Conservation (phyloP, 306 rosid species). For the Begonia loranthoides region DNA sequence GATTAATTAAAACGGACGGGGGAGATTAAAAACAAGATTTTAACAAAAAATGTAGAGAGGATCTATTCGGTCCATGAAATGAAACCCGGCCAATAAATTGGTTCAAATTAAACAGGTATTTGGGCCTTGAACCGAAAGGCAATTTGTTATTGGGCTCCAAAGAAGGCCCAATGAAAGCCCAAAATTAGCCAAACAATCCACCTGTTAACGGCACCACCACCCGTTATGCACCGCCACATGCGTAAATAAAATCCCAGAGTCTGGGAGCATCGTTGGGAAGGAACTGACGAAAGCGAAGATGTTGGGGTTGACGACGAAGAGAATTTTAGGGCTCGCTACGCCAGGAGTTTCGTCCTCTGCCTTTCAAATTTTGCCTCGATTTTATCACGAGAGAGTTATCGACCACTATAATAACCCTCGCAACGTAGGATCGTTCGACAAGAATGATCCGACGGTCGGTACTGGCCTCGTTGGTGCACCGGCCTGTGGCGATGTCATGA, state of each 20-base stretch:
- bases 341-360: constrained; percentile 16
- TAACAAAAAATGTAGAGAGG: no score
- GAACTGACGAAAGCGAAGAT: constrained; percentile 14
- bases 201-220: no score
- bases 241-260: neutral
- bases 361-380: constrained; percentile 29
- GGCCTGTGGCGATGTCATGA: constrained; percentile 92
- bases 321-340: constrained; percentile 33
- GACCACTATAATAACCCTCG: constrained; percentile 84
- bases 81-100: no score
- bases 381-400: constrained; percentile 74
- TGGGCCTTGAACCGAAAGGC: no score
- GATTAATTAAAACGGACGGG: no score
- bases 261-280: neutral
- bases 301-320: constrained; percentile 45
- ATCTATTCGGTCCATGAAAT: no score
- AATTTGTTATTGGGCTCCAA: no score
- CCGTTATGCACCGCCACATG: no score
- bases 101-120: no score
- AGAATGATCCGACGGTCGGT: constrained; percentile 63
- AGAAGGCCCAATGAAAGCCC: no score
- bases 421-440: constrained; percentile 77
- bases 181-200: no score
- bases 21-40: no score
- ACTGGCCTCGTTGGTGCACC: constrained; percentile 89